Base-by-base conservation (phyloP, 257 asterid genomes). In the Nicotiana tomentosiformis region DNA sequence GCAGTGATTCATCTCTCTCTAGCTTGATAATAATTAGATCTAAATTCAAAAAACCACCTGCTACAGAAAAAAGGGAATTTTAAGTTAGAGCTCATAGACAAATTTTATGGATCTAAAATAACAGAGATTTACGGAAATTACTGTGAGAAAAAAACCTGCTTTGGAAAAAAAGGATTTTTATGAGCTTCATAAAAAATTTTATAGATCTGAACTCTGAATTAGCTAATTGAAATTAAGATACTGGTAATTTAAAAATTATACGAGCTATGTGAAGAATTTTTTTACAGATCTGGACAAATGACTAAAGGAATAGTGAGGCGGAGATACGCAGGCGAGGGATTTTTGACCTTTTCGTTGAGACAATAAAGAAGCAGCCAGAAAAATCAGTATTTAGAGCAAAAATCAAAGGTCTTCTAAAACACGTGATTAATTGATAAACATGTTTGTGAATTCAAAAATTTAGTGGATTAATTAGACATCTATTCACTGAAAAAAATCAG, bases 1-100 rank as follows among this genome's bases (percentile, higher is more conserved):
- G 65, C 90, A 90, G 88, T 87, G 90, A 84, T 90, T 94, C 97
- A 94, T 94, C 60, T n/a, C 18, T 56, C 14, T 18, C 5, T 7
- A 11, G 53, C 55, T 84, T 39, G 51, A 60, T 76, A 49, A 32
- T 70, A 43, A 55, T 10, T 35, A 68, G 55, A 70, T 70, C 35
- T 20, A 70, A 70, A 10, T 70, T 10, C 5, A 33, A 1, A 17
- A 57, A 14, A 66, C 43, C 16, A 14, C 33, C 6, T 60, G 33
- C 10, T 67, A 15, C 53, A 2, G 61, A 15, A 66, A 74, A 61
- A 62, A 20, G 46, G 37, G 57, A 80, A 70, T 39, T 68, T 84
- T 78, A 82, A 82, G 33, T n/a, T 16, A 55, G 10, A 77, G 32
- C 17, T 30, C 30, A 15, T 12, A 78, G n/a, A 30, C 74, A 14